phyloP scores from a whole-genome alignment of 257 asterid species.

The Solanum stenotomum region DNA sequence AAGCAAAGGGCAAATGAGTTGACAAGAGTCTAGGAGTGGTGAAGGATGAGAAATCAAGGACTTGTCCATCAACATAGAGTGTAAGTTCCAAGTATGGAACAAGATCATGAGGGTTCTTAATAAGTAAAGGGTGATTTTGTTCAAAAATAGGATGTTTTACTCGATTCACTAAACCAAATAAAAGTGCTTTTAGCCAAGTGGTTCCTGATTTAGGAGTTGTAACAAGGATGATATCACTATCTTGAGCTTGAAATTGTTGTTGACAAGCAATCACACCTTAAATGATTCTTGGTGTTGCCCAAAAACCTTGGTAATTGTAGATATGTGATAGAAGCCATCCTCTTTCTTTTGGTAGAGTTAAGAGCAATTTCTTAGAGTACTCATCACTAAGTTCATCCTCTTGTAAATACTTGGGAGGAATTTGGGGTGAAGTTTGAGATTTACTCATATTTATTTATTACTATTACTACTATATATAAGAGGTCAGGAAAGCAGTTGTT shows the following conservation, averaged over 20 bases:
- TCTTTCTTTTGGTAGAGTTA: neutral
- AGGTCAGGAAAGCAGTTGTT: no score
- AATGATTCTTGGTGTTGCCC: neutral
- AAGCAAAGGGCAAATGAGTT: neutral
- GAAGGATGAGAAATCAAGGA: neutral
- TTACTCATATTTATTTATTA: no score
- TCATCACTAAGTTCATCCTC: no score
- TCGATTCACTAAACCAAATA: neutral
- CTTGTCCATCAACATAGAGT: neutral
- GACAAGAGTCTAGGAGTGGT: neutral
- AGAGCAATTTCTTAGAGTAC: no score
- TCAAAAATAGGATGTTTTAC: no score
- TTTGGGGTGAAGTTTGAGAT: no score
- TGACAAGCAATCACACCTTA: neutral
- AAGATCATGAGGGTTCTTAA: neutral
- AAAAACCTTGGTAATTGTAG: neutral
- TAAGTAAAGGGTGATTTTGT: neutral
- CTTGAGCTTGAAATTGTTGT: neutral
- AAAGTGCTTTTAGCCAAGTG: neutral
- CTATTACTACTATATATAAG: no score
- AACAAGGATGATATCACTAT: neutral
- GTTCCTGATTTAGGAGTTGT: conserved; percentile 6
- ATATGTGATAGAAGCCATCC: neutral
- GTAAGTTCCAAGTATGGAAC: neutral
- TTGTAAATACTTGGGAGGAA: no score